Conservation (phyloP, 2,329 filamentous ascomycete genomes). For the Colletotrichum kahawae region DNA sequence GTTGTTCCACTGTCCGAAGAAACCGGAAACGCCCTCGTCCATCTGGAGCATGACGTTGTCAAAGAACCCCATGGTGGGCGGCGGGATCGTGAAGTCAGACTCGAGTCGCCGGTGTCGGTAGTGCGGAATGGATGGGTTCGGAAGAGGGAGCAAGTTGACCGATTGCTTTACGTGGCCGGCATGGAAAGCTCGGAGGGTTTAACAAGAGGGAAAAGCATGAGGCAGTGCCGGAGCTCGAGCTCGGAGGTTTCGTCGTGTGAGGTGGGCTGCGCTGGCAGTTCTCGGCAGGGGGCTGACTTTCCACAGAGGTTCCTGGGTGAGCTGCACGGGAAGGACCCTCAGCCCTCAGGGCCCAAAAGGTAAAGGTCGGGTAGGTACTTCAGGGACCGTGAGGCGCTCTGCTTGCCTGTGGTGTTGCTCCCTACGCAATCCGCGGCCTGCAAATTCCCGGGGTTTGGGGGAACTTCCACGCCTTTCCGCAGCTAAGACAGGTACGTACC, state of each 20-base stretch:
- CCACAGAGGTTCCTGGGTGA: background rate
- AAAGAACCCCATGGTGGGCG: conserved; percentile 45
- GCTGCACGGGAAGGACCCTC: background rate
- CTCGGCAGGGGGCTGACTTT: conserved; percentile 9
- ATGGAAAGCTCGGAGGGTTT: conserved; percentile 13
- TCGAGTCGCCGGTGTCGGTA: background rate
- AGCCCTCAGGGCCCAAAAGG: background rate
- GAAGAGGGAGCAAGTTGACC: background rate
- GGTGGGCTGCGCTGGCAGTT: conserved; percentile 16
- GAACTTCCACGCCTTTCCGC: background rate
- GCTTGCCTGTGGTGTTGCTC: background rate
- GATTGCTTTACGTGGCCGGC: conserved; percentile 14
- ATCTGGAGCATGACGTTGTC: conserved; percentile 68
- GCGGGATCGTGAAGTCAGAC: background rate
- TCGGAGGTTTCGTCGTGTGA: conserved; percentile 14
- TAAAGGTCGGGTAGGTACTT: background rate
- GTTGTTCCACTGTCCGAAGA: conserved; percentile 81
- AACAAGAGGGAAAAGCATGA: background rate
- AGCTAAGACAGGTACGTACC: background rate
- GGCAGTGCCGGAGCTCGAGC: conserved; percentile 18
- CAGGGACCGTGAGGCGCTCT: background rate
- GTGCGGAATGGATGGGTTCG: background rate
- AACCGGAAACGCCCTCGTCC: conserved; percentile 71
- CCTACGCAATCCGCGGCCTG: background rate
- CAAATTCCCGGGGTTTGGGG: background rate